phyloP scores from a whole-genome alignment of 305 asterid species.

The Solanum chacoense region DNA sequence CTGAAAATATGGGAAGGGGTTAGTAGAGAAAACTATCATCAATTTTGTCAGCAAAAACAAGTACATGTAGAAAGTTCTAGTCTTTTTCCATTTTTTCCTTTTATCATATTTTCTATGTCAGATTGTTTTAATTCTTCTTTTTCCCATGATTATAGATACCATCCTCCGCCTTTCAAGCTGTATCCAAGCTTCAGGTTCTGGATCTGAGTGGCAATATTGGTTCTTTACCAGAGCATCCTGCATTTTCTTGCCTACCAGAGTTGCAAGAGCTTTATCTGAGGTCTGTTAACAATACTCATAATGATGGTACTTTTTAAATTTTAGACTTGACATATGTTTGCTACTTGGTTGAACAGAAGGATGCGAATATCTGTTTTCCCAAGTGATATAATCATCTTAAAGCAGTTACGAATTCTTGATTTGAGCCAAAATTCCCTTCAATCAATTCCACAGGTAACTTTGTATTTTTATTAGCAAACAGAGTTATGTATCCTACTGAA shows the following conservation, averaged over 20 bases:
- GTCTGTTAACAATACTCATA: conserved; percentile 21
- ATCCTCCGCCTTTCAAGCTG: conserved; percentile 59
- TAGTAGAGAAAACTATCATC: neutral
- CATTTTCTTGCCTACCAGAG: conserved; percentile 59
- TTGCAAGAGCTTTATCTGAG: conserved; percentile 91
- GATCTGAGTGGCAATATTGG: conserved; percentile 76
- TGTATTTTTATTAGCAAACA: neutral
- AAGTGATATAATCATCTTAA: conserved; percentile 40
- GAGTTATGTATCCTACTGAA: conserved; percentile 1
- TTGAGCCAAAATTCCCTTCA: conserved; percentile 79
- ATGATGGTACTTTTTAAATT: neutral
- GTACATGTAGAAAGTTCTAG: neutral
- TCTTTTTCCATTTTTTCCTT: neutral
- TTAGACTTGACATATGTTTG: neutral
- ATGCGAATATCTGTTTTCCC: conserved; percentile 66
- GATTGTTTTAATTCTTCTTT: conserved; percentile 2
- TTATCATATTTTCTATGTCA: neutral
- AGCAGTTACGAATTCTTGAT: conserved; percentile 64
- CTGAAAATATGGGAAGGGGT: neutral
- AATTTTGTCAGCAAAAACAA: neutral
- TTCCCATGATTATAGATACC: conserved; percentile 46
- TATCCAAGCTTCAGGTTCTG: conserved; percentile 74
- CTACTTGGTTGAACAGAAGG: conserved; percentile 46
- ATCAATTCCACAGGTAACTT: conserved; percentile 58
- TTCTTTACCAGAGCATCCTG: conserved; percentile 63